Conservation (phyloP, 2,329 filamentous ascomycete species). For the Fusarium luffae region DNA sequence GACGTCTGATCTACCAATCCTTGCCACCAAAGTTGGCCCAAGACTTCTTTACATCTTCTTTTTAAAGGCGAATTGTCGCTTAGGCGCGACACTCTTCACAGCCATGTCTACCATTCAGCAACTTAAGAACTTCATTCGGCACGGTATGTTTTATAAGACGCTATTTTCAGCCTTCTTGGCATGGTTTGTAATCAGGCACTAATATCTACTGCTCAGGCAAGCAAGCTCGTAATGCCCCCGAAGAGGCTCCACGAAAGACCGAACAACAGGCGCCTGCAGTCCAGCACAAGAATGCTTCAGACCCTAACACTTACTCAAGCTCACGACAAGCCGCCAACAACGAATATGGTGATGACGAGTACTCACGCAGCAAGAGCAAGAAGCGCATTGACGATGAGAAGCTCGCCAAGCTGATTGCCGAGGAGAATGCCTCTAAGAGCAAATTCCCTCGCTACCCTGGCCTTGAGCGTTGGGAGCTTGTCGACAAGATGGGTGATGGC, state of each 20-base stretch:
- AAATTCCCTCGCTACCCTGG: conserved; percentile 77
- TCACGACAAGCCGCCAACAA: conserved; percentile 61
- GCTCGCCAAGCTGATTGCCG: conserved; percentile 86
- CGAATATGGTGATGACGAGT: conserved; percentile 73
- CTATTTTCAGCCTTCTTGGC: conserved; percentile 1
- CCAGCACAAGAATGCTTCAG: conserved; percentile 59
- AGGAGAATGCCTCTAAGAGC: conserved; percentile 86
- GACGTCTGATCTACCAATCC: conserved; percentile 7
- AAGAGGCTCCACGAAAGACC: conserved; percentile 63
- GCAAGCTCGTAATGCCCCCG: conserved; percentile 77
- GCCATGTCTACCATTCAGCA: conserved; percentile 85
- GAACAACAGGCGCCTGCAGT: conserved; percentile 65
- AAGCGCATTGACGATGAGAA: conserved; percentile 70
- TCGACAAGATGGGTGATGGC: conserved; percentile 99
- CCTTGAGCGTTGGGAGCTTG: conserved; percentile 75
- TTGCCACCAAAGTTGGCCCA: conserved; percentile 15
- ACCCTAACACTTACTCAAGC: conserved; percentile 53
- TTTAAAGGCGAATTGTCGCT: conserved; percentile 39
- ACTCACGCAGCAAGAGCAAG: conserved; percentile 50
- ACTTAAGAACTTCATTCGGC: conserved; percentile 97
- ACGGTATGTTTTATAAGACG: conserved; percentile 66
- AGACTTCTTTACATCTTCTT: conserved; percentile 3
- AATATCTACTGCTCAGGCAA: conserved; percentile 68
- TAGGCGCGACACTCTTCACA: conserved; percentile 38
- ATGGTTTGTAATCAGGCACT: conserved; percentile 14